Percentiles rank a stretch among this genome's conserved stretches.
Conservation (phyloP, 2,329 filamentous ascomycete genomes). For the Ceratocystis albifundus region DNA sequence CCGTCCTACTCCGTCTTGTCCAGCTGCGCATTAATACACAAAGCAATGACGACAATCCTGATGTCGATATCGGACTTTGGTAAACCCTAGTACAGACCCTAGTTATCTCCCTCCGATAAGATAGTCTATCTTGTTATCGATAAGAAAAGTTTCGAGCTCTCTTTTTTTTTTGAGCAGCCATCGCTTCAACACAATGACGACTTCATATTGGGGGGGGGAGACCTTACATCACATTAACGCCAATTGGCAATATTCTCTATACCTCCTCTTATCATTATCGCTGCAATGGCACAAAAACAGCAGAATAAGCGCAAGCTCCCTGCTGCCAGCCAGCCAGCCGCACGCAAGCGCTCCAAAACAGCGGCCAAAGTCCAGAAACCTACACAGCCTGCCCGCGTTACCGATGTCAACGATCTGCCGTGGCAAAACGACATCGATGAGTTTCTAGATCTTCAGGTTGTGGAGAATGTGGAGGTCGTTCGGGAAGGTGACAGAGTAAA, state of each 20-base stretch:
- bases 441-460: constrained; percentile 83
- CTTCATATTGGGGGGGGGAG: background rate
- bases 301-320: constrained; percentile 18
- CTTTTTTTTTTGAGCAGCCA: background rate
- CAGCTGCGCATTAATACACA: background rate
- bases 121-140: background rate
- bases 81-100: background rate
- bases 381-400: constrained; percentile 27
- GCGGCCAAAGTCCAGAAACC: constrained; percentile 17
- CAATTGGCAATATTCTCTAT: background rate
- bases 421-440: constrained; percentile 80
- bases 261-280: too few relatives aligned
- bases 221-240: background rate
- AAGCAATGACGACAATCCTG: background rate
- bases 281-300: constrained; percentile 7
- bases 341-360: constrained; percentile 20
- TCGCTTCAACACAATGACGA: background rate
- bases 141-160: constrained; percentile 12
- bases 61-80: background rate
- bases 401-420: constrained; percentile 39
- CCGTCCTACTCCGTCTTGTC: background rate
- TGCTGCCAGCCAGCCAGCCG: constrained; percentile 3
- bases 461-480: constrained; percentile 82
- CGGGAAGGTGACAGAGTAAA: constrained; percentile 48
- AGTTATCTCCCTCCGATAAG: background rate